phyloP scores from a whole-genome alignment of 139 green algal genomes.

The Micractinium sp. region DNA sequence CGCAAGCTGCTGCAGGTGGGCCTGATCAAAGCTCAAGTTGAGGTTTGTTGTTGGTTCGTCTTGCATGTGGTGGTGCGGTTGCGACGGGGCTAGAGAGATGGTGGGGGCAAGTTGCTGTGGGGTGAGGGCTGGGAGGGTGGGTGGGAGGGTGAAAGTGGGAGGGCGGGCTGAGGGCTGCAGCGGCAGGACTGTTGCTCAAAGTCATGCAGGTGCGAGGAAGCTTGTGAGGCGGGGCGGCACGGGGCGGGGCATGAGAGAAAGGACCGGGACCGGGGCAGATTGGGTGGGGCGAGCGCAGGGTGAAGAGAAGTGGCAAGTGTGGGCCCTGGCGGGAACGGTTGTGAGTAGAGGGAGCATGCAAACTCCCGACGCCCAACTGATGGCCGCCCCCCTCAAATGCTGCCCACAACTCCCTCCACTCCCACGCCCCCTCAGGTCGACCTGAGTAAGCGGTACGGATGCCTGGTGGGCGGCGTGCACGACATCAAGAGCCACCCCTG shows the following conservation, averaged over 20 bases:
- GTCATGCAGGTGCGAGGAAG: background rate
- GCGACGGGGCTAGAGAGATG: no score
- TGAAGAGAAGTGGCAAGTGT: no score
- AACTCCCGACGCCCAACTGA: no score
- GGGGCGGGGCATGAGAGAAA: background rate
- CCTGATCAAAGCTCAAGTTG: no score
- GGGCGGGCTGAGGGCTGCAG: background rate
- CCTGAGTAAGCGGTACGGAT: constrained; percentile 59
- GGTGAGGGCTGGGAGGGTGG: constrained; percentile 62
- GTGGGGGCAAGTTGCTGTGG: background rate
- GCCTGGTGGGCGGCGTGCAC: constrained; percentile 50
- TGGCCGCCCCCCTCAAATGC: background rate
- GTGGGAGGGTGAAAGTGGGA: background rate
- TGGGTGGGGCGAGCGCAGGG: no score
- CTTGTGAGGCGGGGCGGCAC: no score
- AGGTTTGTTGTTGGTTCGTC: no score
- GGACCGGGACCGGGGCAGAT: background rate
- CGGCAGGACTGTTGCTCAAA: background rate
- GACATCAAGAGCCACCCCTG: constrained; percentile 76
- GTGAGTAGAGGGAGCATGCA: no score
- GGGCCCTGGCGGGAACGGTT: no score
- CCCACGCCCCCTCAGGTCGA: background rate
- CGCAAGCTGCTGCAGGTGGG: constrained; percentile 72
- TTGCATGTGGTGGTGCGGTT: no score
- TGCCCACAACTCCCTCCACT: background rate